Conservation (phyloP, 805 yeast genomes). For the Kluyveromyces dobzhanskii region DNA sequence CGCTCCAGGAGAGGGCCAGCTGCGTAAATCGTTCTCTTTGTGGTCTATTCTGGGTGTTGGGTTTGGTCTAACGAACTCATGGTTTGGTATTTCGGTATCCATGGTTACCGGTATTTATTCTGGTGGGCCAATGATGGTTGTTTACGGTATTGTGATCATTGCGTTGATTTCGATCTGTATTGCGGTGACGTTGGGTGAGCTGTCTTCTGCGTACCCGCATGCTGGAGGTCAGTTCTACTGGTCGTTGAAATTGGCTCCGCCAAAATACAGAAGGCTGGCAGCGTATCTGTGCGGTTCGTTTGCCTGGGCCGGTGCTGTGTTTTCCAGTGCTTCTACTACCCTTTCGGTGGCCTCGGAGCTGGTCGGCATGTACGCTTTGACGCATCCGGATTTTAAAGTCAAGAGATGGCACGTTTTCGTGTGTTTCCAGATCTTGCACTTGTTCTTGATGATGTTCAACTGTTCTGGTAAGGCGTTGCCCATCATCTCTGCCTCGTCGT, state of each 20-base stretch:
- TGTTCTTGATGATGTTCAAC: constrained; percentile 42
- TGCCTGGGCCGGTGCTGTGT: constrained; percentile 58
- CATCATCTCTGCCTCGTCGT: constrained; percentile 39
- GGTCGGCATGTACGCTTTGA: constrained; percentile 42
- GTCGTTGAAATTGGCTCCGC: constrained; percentile 50
- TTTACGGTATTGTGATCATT: constrained; percentile 49
- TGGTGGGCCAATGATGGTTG: constrained; percentile 54
- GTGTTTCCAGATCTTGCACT: constrained; percentile 41
- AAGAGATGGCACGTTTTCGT: constrained; percentile 52
- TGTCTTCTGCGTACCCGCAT: constrained; percentile 49
- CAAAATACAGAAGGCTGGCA: constrained; percentile 33
- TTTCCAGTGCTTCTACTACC: constrained; percentile 56
- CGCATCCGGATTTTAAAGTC: constrained; percentile 30
- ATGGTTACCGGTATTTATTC: constrained; percentile 47
- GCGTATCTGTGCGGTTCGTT: constrained; percentile 57
- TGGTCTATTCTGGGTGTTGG: constrained; percentile 52
- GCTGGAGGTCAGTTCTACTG: constrained; percentile 63
- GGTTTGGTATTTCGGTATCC: constrained; percentile 58
- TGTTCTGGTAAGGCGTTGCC: constrained; percentile 50
- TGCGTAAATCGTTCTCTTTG: constrained; percentile 37
- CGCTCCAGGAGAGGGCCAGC: constrained; percentile 21
- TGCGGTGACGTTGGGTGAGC: constrained; percentile 46
- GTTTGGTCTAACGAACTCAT: constrained; percentile 53
- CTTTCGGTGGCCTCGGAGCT: constrained; percentile 46
- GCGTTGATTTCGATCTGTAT: constrained; percentile 41